Evolutionary conservation across 2,329 filamentous ascomycete genomes (phyloP), one percentile per base, ranked within the genome.

Genomic region (Corinectria fuckeliana): DNA sequence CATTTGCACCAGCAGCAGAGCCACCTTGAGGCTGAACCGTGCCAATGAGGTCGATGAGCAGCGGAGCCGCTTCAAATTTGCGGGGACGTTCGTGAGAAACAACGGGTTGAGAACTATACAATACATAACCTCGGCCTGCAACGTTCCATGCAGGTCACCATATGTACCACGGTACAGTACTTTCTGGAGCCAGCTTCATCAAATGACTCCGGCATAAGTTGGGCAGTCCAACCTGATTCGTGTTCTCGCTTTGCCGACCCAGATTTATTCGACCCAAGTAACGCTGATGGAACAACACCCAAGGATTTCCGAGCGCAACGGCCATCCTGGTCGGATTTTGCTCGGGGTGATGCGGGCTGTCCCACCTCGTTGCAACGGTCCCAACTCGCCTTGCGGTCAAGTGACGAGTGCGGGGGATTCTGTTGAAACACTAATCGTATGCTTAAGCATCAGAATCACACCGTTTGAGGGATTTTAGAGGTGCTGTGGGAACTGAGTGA

Each of bases 381-480:
- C 18, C 18, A 26, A 30, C 25, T 42, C 16, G 34, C 21, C 34
- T 34, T 45, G 48, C n/a, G 48, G n/a, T 36, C n/a, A 34, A 53
- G 20, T 38, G 28, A 34, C 14, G 28, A 26, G 6, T 23, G 18
- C 25, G 18, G 21, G 41, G 32, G 23, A 50, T 14, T 13, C n/a
- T 10, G 25, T 21, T 47, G 41, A 41, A 44, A 48, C 32, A 51
- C 30, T 57, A 49, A 57, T 57, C 48, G 50, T 44, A 45, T 32
- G 41, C 30, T 28, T 38, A 16, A 36, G 55, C 41, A 49, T 52
- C n/a, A 16, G n/a, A 36, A 49, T 32, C 18, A 28, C 20, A 42
- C 39, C 25, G n/a, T 18, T 5, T 58, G 49, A 41, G 55, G 48
- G 32, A 58, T 52, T 52, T 58, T 42, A 41, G 8, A 25, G 18